Percentiles rank a stretch among this genome's conserved stretches.
Conservation (phyloP, 495 filamentous ascomycete genomes). For the Aspergillus kassunensis region DNA sequence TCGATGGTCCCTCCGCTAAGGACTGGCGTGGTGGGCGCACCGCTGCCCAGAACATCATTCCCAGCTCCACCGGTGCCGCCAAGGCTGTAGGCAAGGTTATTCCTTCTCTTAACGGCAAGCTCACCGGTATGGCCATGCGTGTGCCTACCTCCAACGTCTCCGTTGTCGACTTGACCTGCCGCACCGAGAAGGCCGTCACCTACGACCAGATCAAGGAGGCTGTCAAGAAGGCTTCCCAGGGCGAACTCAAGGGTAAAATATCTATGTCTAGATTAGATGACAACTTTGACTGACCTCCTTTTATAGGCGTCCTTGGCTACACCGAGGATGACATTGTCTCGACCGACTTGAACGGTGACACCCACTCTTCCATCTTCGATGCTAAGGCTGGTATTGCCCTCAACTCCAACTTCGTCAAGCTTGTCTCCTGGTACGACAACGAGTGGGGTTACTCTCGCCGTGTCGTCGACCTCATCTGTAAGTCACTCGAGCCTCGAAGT, state of each 20-base stretch:
- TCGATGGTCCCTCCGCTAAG: slow-evolving; percentile 95
- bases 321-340: slow-evolving; percentile 98
- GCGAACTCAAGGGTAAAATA: slow-evolving; percentile 84
- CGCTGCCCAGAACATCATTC: slow-evolving; percentile 99
- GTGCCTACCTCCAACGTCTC: slow-evolving; percentile 98
- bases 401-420: slow-evolving; percentile 98
- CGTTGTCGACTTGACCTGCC: slow-evolving; percentile 94
- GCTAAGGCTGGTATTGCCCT: slow-evolving; percentile 98
- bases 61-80: slow-evolving; percentile 96
- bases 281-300: slow-evolving; percentile 31
- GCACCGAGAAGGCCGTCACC: slow-evolving; percentile 80
- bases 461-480: slow-evolving; percentile 88
- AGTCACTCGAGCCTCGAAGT: slow-evolving; percentile 13
- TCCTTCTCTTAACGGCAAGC: slow-evolving; percentile 94
- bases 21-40: slow-evolving; percentile 99
- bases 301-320: slow-evolving; percentile 79
- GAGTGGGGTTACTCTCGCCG: slow-evolving; percentile 97
- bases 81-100: slow-evolving; percentile 99
- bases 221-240: slow-evolving; percentile 85
- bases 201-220: slow-evolving; percentile 93
- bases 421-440: slow-evolving; percentile 97
- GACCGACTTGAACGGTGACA: slow-evolving; percentile 86
- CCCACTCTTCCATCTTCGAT: slow-evolving; percentile 95
- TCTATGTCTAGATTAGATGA: no score
- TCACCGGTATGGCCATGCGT: slow-evolving; percentile 99